A percentile compares a stretch with the other conserved stretches of the same genome.
phyloP scores from a whole-genome alignment of 2,329 filamentous ascomycete genomes.

The Claviceps humidiphila region DNA sequence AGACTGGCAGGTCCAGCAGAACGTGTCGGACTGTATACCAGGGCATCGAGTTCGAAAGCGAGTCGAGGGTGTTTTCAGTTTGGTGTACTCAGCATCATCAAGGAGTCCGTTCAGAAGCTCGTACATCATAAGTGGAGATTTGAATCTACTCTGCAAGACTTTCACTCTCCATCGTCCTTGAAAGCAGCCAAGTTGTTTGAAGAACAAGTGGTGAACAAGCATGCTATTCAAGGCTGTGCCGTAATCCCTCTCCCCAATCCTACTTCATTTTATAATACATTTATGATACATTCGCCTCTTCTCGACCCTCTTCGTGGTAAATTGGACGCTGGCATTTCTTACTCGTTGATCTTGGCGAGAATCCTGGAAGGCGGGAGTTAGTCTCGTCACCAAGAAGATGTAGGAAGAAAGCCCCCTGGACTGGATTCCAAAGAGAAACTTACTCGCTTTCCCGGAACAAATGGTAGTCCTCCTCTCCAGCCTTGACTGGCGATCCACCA shows the following conservation, averaged over 20 bases:
- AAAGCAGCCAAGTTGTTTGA: not conserved
- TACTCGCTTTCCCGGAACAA: slow-evolving; percentile 98
- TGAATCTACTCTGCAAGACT: slow-evolving; percentile 14
- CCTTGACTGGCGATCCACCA: slow-evolving; percentile 89
- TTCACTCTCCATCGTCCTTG: slow-evolving; percentile 6
- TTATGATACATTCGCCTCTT: slow-evolving; percentile 20
- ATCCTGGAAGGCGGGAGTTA: slow-evolving; percentile 44
- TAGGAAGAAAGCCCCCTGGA: not conserved
- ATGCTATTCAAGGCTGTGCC: not conserved
- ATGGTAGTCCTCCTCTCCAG: slow-evolving; percentile 91
- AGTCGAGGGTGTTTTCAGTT: not conserved
- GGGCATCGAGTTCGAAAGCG: not conserved
- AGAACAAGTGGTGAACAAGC: not conserved
- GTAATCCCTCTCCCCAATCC: not conserved
- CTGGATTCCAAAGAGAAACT: slow-evolving; percentile 28
- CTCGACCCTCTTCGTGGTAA: not conserved
- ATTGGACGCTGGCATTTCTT: slow-evolving; percentile 17
- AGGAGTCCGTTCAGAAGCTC: not conserved
- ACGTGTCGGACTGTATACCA: no score
- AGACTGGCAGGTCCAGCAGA: no score
- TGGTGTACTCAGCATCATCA: not conserved
- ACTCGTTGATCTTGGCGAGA: slow-evolving; percentile 98
- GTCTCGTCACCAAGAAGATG: not conserved
- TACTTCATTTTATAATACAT: slow-evolving; percentile 19
- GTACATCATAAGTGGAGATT: slow-evolving; percentile 15